Evolutionary conservation across 2,329 filamentous ascomycete species (phyloP).

Genomic region (Coleophoma eucalyptorum): DNA sequence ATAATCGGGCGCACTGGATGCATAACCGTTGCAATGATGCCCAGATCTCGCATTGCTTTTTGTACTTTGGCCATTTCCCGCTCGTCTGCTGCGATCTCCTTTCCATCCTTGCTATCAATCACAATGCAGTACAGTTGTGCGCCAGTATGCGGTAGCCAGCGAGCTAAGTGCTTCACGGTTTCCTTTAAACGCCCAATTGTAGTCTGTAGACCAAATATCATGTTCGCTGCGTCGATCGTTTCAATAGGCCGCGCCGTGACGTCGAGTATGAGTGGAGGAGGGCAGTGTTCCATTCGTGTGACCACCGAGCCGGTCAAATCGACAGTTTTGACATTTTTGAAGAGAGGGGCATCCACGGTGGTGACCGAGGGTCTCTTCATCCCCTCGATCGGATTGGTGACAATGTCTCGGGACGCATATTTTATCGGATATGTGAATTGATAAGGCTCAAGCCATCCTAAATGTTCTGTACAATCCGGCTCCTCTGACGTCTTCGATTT

Average conservation of each 20-base stretch:
- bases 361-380: conserved; percentile 18
- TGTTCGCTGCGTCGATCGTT: conserved; percentile 46
- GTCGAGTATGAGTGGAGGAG: conserved; percentile 19
- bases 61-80: conserved; percentile 20
- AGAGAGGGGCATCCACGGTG: conserved; percentile 19
- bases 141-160: conserved; percentile 25
- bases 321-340: conserved; percentile 15
- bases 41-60: conserved; percentile 16
- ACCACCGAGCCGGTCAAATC: conserved; percentile 15
- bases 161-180: conserved; percentile 23
- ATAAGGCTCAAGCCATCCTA: conserved; percentile 23
- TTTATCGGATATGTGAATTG: conserved; percentile 22
- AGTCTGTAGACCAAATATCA: conserved; percentile 37
- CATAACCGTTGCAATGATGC: conserved; percentile 22
- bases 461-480: conserved; percentile 14
- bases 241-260: conserved; percentile 12
- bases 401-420: conserved; percentile 24
- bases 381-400: conserved; percentile 11
- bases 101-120: conserved; percentile 16
- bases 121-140: conserved; percentile 24
- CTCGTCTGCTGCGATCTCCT: conserved; percentile 18
- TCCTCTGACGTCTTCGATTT: conserved; percentile 5
- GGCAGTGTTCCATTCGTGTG: conserved; percentile 14
- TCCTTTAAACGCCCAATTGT: conserved; percentile 23
- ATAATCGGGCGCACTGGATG: conserved; percentile 15